Evolutionary conservation across 1,139 yeast species (phyloP), one percentile per base, ranked within the genome.

Genomic region (Sugiyamaella japonica): DNA sequence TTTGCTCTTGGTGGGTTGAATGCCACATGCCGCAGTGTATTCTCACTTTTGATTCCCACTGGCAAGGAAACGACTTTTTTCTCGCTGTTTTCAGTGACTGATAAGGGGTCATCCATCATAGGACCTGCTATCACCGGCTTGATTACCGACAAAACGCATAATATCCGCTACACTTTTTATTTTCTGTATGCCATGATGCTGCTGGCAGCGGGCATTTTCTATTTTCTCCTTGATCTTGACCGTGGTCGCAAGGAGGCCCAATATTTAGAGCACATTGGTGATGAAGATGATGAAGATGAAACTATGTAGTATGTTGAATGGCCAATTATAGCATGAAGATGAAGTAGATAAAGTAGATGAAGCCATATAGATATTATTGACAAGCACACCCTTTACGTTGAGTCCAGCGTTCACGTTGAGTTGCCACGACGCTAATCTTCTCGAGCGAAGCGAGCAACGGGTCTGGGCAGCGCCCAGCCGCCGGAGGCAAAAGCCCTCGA

Each of bases 31-130:
- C 75, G 90, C 49, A 81, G 89, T 1, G 73, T 83, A 2, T 85
- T 81, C 66, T 78, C 86, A 32, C 67, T 84, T 62, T 74, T 85
- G 52, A 83, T 85, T 46, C 91, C 91, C 16, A 75, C 72, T 41
- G 90, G 90, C 13, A 82, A 79, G 61, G 91, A 85, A 62, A 80
- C 85, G 1, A 80, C 84, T 2, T 85, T 85, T 64, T 85, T 85
- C 68, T 84, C 89, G 13, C 70, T 85, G 44, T 85, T 81, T 67
- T 80, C 86, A 34, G 82, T 85, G 41, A 85, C 91, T 0, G 91
- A 85, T 66, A 85, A 85, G 63, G 89, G 90, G 2, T 82, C 88
- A 7, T 82, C 88, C 0, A 79, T 85, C 4, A 60, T 85, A 32
- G 90, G 91, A 0, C 91, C 91, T 0, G 70, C 82, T 7, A 63